Percentiles rank a stretch among this genome's conserved stretches.
Evolutionary conservation across 2,329 filamentous ascomycete genomes (phyloP).

Genomic region (Fusarium sterilihyphosum): DNA sequence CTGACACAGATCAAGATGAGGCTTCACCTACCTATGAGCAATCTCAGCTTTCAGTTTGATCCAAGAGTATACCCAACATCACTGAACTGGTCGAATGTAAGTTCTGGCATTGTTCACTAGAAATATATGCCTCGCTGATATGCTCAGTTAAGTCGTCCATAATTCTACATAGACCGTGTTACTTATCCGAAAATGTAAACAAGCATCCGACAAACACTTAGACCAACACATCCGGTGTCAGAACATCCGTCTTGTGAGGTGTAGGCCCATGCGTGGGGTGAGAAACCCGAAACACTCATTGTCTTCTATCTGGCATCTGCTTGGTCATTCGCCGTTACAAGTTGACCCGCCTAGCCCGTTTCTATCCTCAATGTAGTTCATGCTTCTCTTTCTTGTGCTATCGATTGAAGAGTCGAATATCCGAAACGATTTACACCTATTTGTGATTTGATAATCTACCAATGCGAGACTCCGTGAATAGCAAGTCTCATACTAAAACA

Average conservation of each 20-base stretch:
- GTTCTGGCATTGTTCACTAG: neutral
- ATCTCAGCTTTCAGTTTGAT: neutral
- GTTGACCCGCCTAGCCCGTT: neutral
- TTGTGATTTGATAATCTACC: neutral
- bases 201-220: neutral
- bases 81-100: neutral
- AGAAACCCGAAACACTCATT: neutral
- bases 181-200: neutral
- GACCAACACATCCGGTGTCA: neutral
- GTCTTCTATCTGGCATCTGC: neutral
- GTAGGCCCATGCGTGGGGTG: neutral
- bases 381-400: neutral
- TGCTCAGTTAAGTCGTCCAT: neutral
- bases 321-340: neutral
- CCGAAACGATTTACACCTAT: neutral
- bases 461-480: neutral
- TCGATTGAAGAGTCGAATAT: neutral
- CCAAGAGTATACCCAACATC: neutral
- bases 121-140: neutral
- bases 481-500: neutral
- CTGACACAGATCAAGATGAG: neutral
- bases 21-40: neutral
- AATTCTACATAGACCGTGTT: neutral
- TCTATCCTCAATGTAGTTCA: neutral
- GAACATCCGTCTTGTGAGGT: neutral